Evolutionary conservation across 2,329 filamentous ascomycete species (phyloP), one percentile per base, ranked within the genome.

Genomic region (Penicillium sclerotigenum): DNA sequence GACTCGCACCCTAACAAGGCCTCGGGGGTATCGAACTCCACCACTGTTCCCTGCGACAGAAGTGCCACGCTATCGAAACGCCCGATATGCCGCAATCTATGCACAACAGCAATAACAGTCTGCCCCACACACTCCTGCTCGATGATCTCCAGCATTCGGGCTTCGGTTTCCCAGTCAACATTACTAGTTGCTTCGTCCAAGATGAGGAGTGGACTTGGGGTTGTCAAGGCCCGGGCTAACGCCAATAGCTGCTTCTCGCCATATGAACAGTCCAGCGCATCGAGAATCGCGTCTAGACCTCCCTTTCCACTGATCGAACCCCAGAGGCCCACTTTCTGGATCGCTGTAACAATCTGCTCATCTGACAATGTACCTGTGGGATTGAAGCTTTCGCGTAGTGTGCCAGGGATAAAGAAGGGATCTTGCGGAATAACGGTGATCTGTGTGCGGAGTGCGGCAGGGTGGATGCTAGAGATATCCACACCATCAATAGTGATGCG

Each of bases 161-260:
- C 9, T 13, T 52, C 50, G 8, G 41, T 46, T 16, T 46, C 40
- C 29, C 20, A 46, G 37, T 78, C 73, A 40, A 81, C 63, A n/a
- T 78, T 75, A 68, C 60, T 60, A 4, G 60, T 65, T 2, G 52
- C 58, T n/a, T 66, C 62, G 38, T 66, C 62, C 10, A 65, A 26
- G n/a, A 64, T 54, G 1, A 65, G 3, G 11, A 65, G 43, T 74
- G 79, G 40, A 62, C 46, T 51, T 9, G 41, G 31, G 28, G 43
- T 46, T 7, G 81, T 60, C 14, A 81, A 63, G 0, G 79, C 75
- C 47, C 81, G 67, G 0, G 80, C 79, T 0, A 83, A 67, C 38
- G 74, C 76, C 48, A 83, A 78, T 0, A 83, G 68, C 64, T 83
- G 81, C 45, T 73, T 73, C 64, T 84, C 77, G 0, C 81, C 80